Base-by-base conservation (phyloP, 108 stramenopile species). In the Pseudonitzschia delicatissima region DNA sequence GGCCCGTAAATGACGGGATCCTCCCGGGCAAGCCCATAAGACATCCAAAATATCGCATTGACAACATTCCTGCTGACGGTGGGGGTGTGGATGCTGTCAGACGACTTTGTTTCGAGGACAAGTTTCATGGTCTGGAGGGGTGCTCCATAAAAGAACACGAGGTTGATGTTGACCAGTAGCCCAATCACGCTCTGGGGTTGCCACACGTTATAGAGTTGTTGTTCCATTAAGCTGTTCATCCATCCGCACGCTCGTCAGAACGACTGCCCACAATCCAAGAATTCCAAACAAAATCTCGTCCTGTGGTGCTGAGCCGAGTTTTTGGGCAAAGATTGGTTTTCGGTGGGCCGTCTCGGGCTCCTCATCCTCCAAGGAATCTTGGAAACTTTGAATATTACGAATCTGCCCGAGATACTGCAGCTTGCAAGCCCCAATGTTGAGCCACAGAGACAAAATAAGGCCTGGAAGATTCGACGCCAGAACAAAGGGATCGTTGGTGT, bases 141-240 rank as follows among this genome's bases (percentile, higher is more conserved):
- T 33, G 85, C 88, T 2, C 82, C 88, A 63, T 85, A 90, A 45
- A 90, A 90, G 33, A 87, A 83, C 20, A 87, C 59, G 25, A 86
- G 61, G 66, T 87, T 90, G 44, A 84, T 67, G 74, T 90, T 90
- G 44, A 85, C 88, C 13, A 74, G 36, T 6, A 85, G 17, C 1
- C 88, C 88, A 44, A 90, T 62, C 35, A 81, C 72, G 13, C 20
- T 31, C 17, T 61, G 66, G 4, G 47, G 47, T 2, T 9, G 18
- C 50, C 18, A 13, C 40, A 12, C 11, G 12, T 42, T 9, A 12
- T 51, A 25, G 17, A 17, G 20, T 23, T 5, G n/a, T 45, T n/a
- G 8, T 18, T 23, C 26, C 12, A 25, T 4, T 13, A 50, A 18
- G n/a, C 47, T 23, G 2, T 17, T 23, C 47, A 21, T 18, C 47